phyloP scores from a whole-genome alignment of 129 eudicot species.

The Ambrosia trifida region DNA sequence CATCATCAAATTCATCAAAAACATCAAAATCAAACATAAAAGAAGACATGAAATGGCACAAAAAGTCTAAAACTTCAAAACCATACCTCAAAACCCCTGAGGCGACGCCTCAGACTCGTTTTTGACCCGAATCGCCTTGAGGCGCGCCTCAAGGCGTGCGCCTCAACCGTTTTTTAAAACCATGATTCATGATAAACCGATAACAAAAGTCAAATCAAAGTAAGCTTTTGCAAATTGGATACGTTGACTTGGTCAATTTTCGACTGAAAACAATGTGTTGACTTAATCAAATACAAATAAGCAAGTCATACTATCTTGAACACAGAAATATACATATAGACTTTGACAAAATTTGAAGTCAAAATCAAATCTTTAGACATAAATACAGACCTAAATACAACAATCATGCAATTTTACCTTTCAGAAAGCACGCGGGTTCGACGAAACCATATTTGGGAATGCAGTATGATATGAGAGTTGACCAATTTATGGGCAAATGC shows the following conservation, averaged over 20 bases:
- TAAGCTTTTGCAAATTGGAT: conserved; percentile 6
- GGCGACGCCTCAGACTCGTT: no score
- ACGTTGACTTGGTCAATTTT: conserved; percentile 12
- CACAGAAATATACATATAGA: background rate
- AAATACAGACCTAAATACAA: conserved; percentile 16
- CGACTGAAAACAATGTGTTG: background rate
- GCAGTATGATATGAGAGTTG: conserved; percentile 32
- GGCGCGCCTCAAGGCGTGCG: no score
- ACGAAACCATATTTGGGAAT: conserved; percentile 18
- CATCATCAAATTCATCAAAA: no score
- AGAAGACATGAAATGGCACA: no score
- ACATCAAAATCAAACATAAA: no score
- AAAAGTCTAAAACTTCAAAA: no score
- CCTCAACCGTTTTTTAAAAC: no score
- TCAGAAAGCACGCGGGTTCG: conserved; percentile 34
- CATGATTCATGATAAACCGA: conserved; percentile 8
- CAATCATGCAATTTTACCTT: conserved; percentile 19
- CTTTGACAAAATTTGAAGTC: conserved; percentile 10
- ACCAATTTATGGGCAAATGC: conserved; percentile 33
- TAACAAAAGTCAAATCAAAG: conserved; percentile 6
- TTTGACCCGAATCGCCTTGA: no score
- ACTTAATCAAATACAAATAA: conserved; percentile 4
- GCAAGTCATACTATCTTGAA: background rate
- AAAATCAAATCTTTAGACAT: background rate
- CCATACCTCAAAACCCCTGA: no score